These are phyloP conservation scores for Dactylellina sp. DNA, from an alignment of 2,329 filamentous ascomycete genomes.

Conservation along the genomic window DNA sequence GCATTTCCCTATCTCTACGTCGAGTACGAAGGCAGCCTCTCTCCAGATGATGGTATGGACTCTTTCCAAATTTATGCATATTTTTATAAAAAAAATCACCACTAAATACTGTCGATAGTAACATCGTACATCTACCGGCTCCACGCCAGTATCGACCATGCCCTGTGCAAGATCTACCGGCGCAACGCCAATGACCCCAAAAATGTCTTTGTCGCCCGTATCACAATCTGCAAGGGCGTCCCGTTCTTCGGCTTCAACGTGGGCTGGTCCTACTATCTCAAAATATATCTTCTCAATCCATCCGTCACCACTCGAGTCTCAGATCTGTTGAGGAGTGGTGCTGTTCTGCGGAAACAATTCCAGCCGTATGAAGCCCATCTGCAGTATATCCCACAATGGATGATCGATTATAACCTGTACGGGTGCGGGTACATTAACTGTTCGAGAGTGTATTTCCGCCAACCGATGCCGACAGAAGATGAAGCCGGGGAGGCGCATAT, in stretches of 20 bases:
- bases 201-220: slow-evolving; percentile 82
- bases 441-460: slow-evolving; percentile 76
- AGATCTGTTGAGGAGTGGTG: slow-evolving; percentile 87
- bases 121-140: slow-evolving; percentile 80
- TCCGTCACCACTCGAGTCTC: slow-evolving; percentile 85
- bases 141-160: slow-evolving; percentile 89
- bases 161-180: slow-evolving; percentile 85
- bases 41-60: slow-evolving; percentile 73
- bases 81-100: slow-evolving; percentile 1
- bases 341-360: slow-evolving; percentile 82
- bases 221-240: slow-evolving; percentile 89
- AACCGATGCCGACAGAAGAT: slow-evolving; percentile 78
- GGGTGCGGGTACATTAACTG: slow-evolving; percentile 89
- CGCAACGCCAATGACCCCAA: slow-evolving; percentile 77
- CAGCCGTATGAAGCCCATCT: slow-evolving; percentile 95
- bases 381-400: slow-evolving; percentile 93
- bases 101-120: slow-evolving; percentile 68
- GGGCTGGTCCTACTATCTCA: slow-evolving; percentile 89
- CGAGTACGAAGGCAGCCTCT: slow-evolving; percentile 79
- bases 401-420: slow-evolving; percentile 98
- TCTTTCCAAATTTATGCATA: not conserved
- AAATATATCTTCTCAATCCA: slow-evolving; percentile 93
- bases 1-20: slow-evolving; percentile 96
- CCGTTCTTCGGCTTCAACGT: slow-evolving; percentile 97
- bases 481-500: slow-evolving; percentile 73